A percentile compares a stretch with the other conserved stretches of the same genome.
These are phyloP conservation scores for Acidomyces sp. DNA, from an alignment of 495 filamentous ascomycete species.

Conservation along the genomic window DNA sequence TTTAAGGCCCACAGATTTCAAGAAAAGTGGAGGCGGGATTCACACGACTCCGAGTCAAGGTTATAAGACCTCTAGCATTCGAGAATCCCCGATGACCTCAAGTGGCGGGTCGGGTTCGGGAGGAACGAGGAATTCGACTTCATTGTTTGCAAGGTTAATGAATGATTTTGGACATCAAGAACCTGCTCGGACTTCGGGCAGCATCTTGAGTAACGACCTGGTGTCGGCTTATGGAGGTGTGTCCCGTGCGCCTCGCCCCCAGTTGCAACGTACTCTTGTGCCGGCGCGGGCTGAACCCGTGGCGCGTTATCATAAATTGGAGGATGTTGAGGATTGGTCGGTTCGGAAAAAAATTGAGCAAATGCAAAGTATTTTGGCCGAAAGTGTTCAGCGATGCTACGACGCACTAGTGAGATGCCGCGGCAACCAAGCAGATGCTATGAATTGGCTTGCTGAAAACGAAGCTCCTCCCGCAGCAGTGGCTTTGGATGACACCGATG, in stretches of 20 bases:
- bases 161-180: slow-evolving; percentile 10
- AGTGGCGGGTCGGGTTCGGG: no score
- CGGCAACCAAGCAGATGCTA: slow-evolving; percentile 48
- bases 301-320: slow-evolving; percentile 27
- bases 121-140: no score
- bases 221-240: slow-evolving; percentile 33
- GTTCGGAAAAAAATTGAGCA: slow-evolving; percentile 42
- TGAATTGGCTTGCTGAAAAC: slow-evolving; percentile 28
- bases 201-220: slow-evolving; percentile 37
- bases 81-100: no score
- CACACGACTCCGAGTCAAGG: slow-evolving; percentile 16
- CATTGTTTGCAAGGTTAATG: slow-evolving; percentile 10
- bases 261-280: slow-evolving; percentile 35
- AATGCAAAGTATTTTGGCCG: slow-evolving; percentile 40
- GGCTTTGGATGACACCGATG: slow-evolving; percentile 30
- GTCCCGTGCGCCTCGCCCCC: slow-evolving; percentile 24
- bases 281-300: slow-evolving; percentile 46
- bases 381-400: slow-evolving; percentile 37
- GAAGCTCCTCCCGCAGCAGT: slow-evolving; percentile 24
- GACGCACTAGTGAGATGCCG: slow-evolving; percentile 40
- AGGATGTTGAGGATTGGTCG: slow-evolving; percentile 43
- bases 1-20: slow-evolving; percentile 26
- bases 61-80: slow-evolving; percentile 1
- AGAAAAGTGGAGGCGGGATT: slow-evolving; percentile 14
- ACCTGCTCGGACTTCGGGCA: slow-evolving; percentile 27